These are phyloP conservation scores for Allium cepa DNA, from an alignment of 106 monocot species.

Conservation along the genomic window DNA sequence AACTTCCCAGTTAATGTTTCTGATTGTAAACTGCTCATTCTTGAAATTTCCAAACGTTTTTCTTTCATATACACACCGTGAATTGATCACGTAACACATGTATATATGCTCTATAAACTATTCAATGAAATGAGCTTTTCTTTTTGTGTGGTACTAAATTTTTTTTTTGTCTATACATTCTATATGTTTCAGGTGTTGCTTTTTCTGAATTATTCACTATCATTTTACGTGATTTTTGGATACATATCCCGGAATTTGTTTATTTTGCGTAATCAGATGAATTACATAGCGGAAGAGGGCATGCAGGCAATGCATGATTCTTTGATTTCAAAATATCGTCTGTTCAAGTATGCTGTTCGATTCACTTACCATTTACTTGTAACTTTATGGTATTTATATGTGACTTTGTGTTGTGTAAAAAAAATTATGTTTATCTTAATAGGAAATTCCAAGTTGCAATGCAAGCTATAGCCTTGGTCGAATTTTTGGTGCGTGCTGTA, in stretches of 20 bases:
- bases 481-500: constrained; percentile 46
- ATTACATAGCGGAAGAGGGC: constrained; percentile 43
- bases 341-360: constrained; percentile 69
- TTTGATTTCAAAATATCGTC: constrained; percentile 53
- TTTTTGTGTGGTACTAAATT: too few relatives aligned
- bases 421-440: constrained; percentile 5
- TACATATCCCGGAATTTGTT: constrained; percentile 62
- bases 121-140: too few relatives aligned
- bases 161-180: too few relatives aligned
- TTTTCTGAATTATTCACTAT: constrained; percentile 45
- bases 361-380: too few relatives aligned
- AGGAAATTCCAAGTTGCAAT: constrained; percentile 87
- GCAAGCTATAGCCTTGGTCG: constrained; percentile 66
- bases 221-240: constrained; percentile 69
- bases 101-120: too few relatives aligned
- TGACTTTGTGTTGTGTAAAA: neutral
- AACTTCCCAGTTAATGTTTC: too few relatives aligned
- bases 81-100: too few relatives aligned
- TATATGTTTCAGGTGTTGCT: constrained; percentile 41
- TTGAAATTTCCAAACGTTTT: too few relatives aligned
- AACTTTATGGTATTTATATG: neutral
- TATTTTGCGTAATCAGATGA: constrained; percentile 57
- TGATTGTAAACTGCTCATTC: too few relatives aligned
- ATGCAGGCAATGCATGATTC: constrained; percentile 45
- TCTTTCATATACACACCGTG: too few relatives aligned